Evolutionary conservation across 495 filamentous ascomycete species (phyloP), one percentile per base, ranked within the genome.

Genomic region (Aspergillus ostianus): DNA sequence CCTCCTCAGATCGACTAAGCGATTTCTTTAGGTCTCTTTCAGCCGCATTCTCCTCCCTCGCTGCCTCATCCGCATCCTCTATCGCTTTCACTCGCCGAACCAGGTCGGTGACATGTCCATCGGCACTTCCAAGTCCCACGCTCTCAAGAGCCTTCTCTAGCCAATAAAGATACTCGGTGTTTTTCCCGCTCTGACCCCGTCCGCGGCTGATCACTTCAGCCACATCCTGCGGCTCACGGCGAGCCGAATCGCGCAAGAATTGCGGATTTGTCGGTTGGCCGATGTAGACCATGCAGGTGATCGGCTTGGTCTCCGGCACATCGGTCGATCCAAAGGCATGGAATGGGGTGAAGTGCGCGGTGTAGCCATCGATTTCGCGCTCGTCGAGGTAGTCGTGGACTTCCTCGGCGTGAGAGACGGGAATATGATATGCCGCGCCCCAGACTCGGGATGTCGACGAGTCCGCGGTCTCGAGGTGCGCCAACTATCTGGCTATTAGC

Each of bases 341-440:
- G 72, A 96, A 96, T 1, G 87, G 85, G 20, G 90, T 93, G 72
- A 90, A 90, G 68, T 95, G 91, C 62, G 94, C 92, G 32, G 84
- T 89, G 70, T 98, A 98, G 7, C 95, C 95, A 70, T 98, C 94
- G 65, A 97, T 96, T 75, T 99, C 95, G 15, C 95, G 88, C 57
- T 96, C 92, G 69, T 98, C 93, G 41, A 99, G 91, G 72, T 97
- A 93, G 55, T 89, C 82, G 58, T 90, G 87, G 4, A 97, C 95
- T 75, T 92, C 89, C 59, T 84, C 81, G 17, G 94, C 90, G 59
- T 87, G 83, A 1, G 80, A 76, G 10, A 86, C 66, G 7, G 84
- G 76, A 64, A 99, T 97, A 64, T 93, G 91, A 74, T 97, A 99
- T 46, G 92, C 93, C 4, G 88, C 90, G 57, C 95, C 95, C 91